Evolutionary conservation across 257 asterid genomes (phyloP).

Genomic region (Fraxinus anomala): DNA sequence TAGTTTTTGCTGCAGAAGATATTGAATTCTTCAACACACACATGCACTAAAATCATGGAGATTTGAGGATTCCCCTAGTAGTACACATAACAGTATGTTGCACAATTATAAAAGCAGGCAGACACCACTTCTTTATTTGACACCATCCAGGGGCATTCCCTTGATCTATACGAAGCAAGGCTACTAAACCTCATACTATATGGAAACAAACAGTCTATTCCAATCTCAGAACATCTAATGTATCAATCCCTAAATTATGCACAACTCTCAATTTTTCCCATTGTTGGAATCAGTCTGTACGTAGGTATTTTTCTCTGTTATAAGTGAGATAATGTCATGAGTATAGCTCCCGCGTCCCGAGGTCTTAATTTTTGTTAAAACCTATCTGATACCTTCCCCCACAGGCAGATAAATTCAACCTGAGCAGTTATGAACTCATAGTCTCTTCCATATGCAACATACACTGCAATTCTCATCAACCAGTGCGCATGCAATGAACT

Average conservation of each 20-base stretch:
- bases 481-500: neutral
- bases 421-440: neutral
- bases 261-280: neutral
- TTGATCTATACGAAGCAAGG: neutral
- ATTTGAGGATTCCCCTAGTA: neutral
- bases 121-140: neutral
- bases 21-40: too few species aligned
- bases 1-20: neutral
- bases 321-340: neutral
- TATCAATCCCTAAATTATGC: neutral
- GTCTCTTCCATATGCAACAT: neutral
- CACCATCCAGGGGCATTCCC: neutral
- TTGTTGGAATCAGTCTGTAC: neutral
- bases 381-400: neutral
- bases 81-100: neutral
- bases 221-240: neutral
- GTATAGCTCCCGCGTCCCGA: neutral
- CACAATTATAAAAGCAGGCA: neutral
- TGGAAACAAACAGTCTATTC: neutral
- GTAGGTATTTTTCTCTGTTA: neutral
- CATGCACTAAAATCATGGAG: too few species aligned
- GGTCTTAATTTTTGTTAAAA: too few species aligned
- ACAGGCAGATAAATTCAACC: neutral
- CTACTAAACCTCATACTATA: neutral
- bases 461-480: neutral